Percentiles rank a stretch among this genome's conserved stretches.
Evolutionary conservation across 2,329 filamentous ascomycete species (phyloP).

Genomic region (Stemphylium vesicarium): DNA sequence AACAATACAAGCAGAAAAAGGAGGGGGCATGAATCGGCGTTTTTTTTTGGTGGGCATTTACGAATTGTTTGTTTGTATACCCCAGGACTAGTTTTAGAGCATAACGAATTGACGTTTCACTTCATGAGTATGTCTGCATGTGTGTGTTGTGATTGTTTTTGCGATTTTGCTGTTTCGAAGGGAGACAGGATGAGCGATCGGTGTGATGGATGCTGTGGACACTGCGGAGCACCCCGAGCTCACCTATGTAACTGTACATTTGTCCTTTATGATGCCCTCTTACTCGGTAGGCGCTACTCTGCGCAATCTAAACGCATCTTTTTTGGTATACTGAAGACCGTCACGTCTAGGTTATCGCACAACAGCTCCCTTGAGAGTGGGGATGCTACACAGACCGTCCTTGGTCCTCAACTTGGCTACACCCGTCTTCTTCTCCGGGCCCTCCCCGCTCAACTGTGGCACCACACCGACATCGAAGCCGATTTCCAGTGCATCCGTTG

Average conservation of each 20-base stretch:
- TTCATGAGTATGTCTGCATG: no score
- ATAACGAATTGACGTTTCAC: conserved; percentile 11
- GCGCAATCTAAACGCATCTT: background rate
- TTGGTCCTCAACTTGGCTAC: conserved; percentile 74
- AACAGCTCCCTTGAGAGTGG: conserved; percentile 77
- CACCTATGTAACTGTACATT: background rate
- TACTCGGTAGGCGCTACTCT: background rate
- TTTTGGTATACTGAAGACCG: background rate
- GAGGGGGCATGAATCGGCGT: background rate
- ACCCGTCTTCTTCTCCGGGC: conserved; percentile 61
- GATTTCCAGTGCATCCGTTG: conserved; percentile 79
- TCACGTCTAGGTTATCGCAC: conserved; percentile 68
- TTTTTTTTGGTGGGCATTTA: background rate
- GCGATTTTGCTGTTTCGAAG: background rate
- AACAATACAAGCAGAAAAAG: background rate
- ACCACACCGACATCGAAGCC: conserved; percentile 83
- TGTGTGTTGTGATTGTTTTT: background rate
- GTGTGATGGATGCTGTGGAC: background rate
- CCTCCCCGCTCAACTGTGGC: conserved; percentile 76
- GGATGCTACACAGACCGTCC: conserved; percentile 83
- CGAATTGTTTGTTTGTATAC: conserved; percentile 12
- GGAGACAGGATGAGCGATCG: background rate
- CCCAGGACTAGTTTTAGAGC: conserved; percentile 10
- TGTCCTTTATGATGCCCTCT: background rate
- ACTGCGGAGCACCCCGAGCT: background rate